Conservation (phyloP, 768 basidiomycete species). For the Boletus tylopilopsis region DNA sequence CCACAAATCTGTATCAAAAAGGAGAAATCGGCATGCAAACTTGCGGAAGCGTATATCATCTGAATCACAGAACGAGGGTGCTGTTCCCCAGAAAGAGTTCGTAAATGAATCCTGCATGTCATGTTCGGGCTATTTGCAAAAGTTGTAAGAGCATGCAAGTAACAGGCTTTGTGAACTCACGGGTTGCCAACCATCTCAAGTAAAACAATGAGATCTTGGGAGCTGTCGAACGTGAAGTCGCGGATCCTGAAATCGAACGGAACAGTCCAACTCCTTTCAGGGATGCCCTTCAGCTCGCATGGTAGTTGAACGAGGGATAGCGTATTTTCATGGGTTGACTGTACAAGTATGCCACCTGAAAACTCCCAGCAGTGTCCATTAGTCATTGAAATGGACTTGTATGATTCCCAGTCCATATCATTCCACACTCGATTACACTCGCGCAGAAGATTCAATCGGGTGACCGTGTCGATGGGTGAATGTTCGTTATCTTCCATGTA, state of each 20-base stretch:
- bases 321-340: conserved; percentile 17
- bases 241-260: conserved; percentile 25
- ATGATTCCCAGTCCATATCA: conserved; percentile 19
- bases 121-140: conserved; percentile 13
- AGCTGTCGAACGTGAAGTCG: conserved; percentile 37
- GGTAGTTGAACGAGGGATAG: conserved; percentile 29
- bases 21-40: conserved; percentile 1
- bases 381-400: conserved; percentile 10
- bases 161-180: conserved; percentile 14
- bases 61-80: conserved; percentile 21
- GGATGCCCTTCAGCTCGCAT: conserved; percentile 28
- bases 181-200: conserved; percentile 20
- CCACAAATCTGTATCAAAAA: conserved; percentile 34
- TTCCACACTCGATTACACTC: conserved; percentile 30
- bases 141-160: neutral
- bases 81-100: conserved; percentile 27
- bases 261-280: conserved; percentile 25
- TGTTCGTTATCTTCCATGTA: conserved; percentile 24
- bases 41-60: conserved; percentile 10
- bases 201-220: conserved; percentile 33
- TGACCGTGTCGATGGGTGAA: conserved; percentile 17
- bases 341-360: conserved; percentile 32
- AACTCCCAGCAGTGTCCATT: conserved; percentile 33
- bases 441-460: conserved; percentile 25
- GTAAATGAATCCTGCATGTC: conserved; percentile 26